Conservation (phyloP, 2,329 filamentous ascomycete genomes). For the Botrytis aclada region DNA sequence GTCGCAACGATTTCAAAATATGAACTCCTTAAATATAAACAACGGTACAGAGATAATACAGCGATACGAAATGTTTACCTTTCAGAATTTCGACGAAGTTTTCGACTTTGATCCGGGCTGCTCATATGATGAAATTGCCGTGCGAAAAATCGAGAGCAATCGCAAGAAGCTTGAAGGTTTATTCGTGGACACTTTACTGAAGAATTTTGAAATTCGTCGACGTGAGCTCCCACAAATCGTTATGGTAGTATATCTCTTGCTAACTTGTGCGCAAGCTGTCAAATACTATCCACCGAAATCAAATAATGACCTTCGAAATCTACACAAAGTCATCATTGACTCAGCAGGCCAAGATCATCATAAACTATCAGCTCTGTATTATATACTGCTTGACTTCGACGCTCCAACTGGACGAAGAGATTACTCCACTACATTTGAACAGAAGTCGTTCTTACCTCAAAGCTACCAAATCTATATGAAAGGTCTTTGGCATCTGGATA, state of each 20-base stretch:
- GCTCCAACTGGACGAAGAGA: conserved; percentile 43
- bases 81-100: conserved; percentile 64
- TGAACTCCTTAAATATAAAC: conserved; percentile 10
- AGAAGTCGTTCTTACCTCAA: conserved; percentile 62
- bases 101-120: conserved; percentile 61
- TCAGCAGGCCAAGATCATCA: conserved; percentile 66
- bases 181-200: conserved; percentile 77
- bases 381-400: conserved; percentile 72
- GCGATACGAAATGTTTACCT: conserved; percentile 53
- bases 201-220: conserved; percentile 65
- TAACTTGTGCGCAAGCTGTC: conserved; percentile 42
- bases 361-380: conserved; percentile 81
- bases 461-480: conserved; percentile 80
- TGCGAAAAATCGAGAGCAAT: conserved; percentile 62
- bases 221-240: conserved; percentile 47
- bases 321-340: conserved; percentile 68
- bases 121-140: conserved; percentile 58
- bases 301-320: conserved; percentile 62
- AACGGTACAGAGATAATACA: neutral
- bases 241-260: conserved; percentile 15
- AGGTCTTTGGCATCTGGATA: conserved; percentile 78
- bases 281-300: conserved; percentile 73
- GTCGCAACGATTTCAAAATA: neutral
- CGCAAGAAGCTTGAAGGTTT: conserved; percentile 68
- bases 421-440: conserved; percentile 56